These are phyloP conservation scores for Kwoniella sp. DNA, from an alignment of 768 basidiomycete genomes.

Conservation along the genomic window DNA sequence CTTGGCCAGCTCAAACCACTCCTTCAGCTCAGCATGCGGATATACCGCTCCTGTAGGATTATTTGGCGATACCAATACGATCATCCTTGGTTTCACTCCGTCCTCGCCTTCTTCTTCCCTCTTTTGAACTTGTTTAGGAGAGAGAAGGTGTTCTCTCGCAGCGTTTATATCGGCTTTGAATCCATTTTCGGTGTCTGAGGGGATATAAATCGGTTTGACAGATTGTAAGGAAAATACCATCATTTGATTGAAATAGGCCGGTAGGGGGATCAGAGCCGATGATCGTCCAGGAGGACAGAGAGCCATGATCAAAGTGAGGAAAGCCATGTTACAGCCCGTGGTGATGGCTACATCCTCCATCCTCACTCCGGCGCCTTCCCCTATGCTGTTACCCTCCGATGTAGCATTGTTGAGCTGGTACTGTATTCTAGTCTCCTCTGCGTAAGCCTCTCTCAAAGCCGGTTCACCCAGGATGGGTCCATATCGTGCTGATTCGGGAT, in stretches of 20 bases:
- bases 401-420: constrained; percentile 59
- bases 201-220: constrained; percentile 64
- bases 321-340: constrained; percentile 73
- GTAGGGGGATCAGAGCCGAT: constrained; percentile 67
- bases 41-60: constrained; percentile 70
- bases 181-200: constrained; percentile 60
- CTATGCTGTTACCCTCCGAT: not conserved
- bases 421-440: constrained; percentile 64
- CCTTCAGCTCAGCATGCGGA: constrained; percentile 61
- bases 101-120: constrained; percentile 7
- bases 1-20: constrained; percentile 66
- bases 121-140: constrained; percentile 57
- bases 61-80: constrained; percentile 64
- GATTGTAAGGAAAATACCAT: constrained; percentile 71
- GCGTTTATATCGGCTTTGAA: constrained; percentile 66
- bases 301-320: constrained; percentile 65
- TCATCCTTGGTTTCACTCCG: constrained; percentile 66
- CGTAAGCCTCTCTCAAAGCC: constrained; percentile 61
- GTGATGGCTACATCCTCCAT: constrained; percentile 68
- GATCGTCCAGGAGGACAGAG: constrained; percentile 72
- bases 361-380: constrained; percentile 48
- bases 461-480: constrained; percentile 65
- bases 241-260: constrained; percentile 61
- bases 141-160: constrained; percentile 35
- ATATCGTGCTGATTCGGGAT: constrained; percentile 61